Base-by-base conservation (phyloP, 306 rosid species). In the Clitoria ternatea region DNA sequence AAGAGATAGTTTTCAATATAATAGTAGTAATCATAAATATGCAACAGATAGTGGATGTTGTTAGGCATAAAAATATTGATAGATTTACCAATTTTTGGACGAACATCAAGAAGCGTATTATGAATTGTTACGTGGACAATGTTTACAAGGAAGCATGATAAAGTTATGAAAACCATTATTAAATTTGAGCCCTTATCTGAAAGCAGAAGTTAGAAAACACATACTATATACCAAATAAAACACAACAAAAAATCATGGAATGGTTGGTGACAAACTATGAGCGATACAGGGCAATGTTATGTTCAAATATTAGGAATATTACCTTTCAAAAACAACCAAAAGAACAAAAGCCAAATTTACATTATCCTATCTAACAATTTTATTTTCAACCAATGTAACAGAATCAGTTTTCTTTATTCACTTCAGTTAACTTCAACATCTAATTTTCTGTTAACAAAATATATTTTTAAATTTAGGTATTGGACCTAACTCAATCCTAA, bases 171-270 rank as follows among this genome's bases (percentile, higher is more conserved):
- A 66, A 29, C 18, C 37, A 66, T 29, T 15, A 17, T 20, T 67
- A 10, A 44, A 44, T 26, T 61, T 54, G 20, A 5, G n/a, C 37
- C 61, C 11, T 54, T 26, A 54, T 48, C 35, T 59, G 3, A 49
- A 61, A 73, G 44, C 14, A 15, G 4, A 35, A 23, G 22, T 48
- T 24, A 14, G 26, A 30, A 76, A 47, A 6, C 27, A 33, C 35
- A 56, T 76, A 59, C 63, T 37, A 42, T 45, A 56, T 76, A 59
- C 63, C 47, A 42, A 24, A 54, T 32, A 29, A 53, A 53, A 50
- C 23, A 62, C 14, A 45, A 17, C 4, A 55, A 14, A 55, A 4
- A 43, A 29, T 45, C 40, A 43, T 64, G 32, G 56, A 66, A 17
- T 66, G 26, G 15, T 66, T 30, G 29, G 26, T 26, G 33, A 18